These are phyloP conservation scores for Tephrocybe sp. DNA, from an alignment of 768 basidiomycete species.

Conservation along the genomic window DNA sequence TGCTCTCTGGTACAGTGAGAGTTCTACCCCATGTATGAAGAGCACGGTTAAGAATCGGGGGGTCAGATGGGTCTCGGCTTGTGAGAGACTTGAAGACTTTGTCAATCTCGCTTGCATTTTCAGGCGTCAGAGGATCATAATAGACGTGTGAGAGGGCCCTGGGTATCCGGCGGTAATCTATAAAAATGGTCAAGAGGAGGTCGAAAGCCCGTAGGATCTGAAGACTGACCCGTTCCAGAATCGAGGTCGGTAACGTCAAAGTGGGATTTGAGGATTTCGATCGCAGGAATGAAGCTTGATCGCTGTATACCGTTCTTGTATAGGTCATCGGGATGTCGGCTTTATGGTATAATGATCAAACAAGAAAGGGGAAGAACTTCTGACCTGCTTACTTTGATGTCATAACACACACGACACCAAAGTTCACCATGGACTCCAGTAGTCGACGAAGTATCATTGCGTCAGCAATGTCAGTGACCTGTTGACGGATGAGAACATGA, in stretches of 20 bases:
- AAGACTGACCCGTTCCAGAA: constrained; percentile 83
- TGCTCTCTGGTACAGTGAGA: constrained; percentile 77
- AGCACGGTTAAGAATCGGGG: constrained; percentile 58
- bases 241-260: constrained; percentile 92
- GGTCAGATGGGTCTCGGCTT: constrained; percentile 50
- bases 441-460: constrained; percentile 96
- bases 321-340: constrained; percentile 95
- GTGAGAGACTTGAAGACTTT: constrained; percentile 84
- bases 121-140: constrained; percentile 73
- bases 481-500: constrained; percentile 4
- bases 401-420: constrained; percentile 92
- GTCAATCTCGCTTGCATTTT: constrained; percentile 67
- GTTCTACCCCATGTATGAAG: constrained; percentile 91
- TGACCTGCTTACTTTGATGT: constrained; percentile 86
- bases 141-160: constrained; percentile 94
- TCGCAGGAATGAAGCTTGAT: constrained; percentile 91
- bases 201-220: constrained; percentile 1
- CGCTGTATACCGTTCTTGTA: constrained; percentile 99
- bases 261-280: constrained; percentile 85
- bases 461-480: constrained; percentile 97
- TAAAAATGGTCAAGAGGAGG: constrained; percentile 3
- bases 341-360: constrained; percentile 33
- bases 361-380: not conserved
- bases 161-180: constrained; percentile 94
- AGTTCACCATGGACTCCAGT: constrained; percentile 80